Conservation (phyloP, 306 rosid species). For the Cicer judaicum region DNA sequence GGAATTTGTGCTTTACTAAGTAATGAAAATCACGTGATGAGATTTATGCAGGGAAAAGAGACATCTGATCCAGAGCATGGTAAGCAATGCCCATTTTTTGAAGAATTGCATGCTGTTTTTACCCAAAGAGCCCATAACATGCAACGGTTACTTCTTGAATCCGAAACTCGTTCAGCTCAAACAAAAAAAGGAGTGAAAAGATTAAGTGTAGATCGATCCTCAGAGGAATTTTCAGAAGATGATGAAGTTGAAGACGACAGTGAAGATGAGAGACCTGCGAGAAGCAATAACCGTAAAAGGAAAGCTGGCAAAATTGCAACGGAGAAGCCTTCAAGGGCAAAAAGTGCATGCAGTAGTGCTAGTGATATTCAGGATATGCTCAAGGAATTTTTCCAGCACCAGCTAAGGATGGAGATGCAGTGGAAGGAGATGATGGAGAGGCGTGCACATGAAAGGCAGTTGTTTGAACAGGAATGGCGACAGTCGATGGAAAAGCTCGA, state of each 20-base stretch:
- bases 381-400: conserved; percentile 73
- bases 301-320: conserved; percentile 50
- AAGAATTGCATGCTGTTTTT: conserved; percentile 81
- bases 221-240: conserved; percentile 71
- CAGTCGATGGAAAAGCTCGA: conserved; percentile 75
- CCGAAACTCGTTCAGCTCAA: conserved; percentile 62
- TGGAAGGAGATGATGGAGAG: conserved; percentile 86
- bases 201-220: conserved; percentile 56
- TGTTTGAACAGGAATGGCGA: conserved; percentile 89
- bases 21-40: conserved; percentile 3
- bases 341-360: conserved; percentile 41
- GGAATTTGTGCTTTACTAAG: not conserved
- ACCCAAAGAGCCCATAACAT: conserved; percentile 70
- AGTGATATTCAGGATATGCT: conserved; percentile 61
- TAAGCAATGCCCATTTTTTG: conserved; percentile 79
- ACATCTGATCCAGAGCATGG: conserved; percentile 80
- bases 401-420: conserved; percentile 81
- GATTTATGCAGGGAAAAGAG: conserved; percentile 76
- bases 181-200: conserved; percentile 64
- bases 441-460: conserved; percentile 60
- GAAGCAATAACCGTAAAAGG: conserved; percentile 65
- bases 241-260: conserved; percentile 60
- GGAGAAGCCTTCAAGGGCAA: conserved; percentile 58
- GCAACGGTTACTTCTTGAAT: conserved; percentile 71
- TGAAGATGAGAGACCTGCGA: conserved; percentile 63